Evolutionary conservation across 805 yeast genomes (phyloP), one percentile per base, ranked within the genome.

Genomic region (Starmerella vaccinii): DNA sequence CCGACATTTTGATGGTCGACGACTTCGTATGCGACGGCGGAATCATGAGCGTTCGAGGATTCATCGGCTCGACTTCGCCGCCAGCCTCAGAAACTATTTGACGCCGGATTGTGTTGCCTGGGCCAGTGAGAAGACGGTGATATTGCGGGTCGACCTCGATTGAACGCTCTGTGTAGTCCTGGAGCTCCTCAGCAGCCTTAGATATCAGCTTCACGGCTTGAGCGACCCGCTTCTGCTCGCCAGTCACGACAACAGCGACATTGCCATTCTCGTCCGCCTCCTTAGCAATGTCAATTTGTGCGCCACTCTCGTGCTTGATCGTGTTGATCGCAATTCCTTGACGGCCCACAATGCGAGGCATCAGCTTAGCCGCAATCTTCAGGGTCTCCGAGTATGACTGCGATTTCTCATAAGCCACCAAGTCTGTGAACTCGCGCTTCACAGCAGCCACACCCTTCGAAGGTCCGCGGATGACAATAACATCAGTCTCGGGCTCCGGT

Each of bases 341-440:
- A 62, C 84, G 87, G 61, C 98, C 98, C 64, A 92, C 88, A 52
- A 92, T 80, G 63, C 87, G 76, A 19, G 96, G 76, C 53, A 90
- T 76, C n/a, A 87, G 81, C 54, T 75, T 77, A 39, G 74, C 65
- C 34, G 96, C 94, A 47, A 92, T 81, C 43, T 69, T 64, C 37
- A 90, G 65, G n/a, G 71, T 68, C 57, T 78, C 73, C 51, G 76
- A 74, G 68, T 78, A 77, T 16, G 95, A 90, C 63, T 88, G 86
- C 59, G 85, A 95, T 61, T 76, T 81, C 67, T 89, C 97, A 66
- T 82, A 92, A 58, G 83, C 82, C 58, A 85, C 72, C 55, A 94
- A 74, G 50, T 88, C 96, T 59, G 76, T 74, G 62, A 94, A 70
- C 50, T 61, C 64, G 43, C 56, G 53, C 41, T 54, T 53, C 34